phyloP scores from a whole-genome alignment of 164 flowering plant genomes.

The Dillenia suffruticosa region DNA sequence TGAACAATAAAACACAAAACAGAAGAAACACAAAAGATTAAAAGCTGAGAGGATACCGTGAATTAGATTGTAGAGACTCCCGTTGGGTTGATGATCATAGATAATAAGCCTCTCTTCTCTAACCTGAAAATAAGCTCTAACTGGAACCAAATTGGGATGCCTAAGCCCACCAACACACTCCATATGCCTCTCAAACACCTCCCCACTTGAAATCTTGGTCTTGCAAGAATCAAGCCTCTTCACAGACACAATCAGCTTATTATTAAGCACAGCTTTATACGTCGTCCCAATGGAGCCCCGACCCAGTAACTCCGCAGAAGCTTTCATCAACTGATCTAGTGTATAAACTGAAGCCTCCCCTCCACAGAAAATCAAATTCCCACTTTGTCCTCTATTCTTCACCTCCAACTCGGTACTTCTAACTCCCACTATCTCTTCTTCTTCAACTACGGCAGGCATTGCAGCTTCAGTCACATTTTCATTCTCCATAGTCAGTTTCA shows the following conservation, averaged over 20 bases:
- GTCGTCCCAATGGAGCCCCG: conserved; percentile 80
- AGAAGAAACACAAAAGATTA: no score
- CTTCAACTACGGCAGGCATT: conserved; percentile 38
- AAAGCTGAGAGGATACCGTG: conserved; percentile 48
- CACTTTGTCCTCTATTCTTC: conserved; percentile 60
- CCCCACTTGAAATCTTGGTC: conserved; percentile 34
- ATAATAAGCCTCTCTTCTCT: conserved; percentile 80
- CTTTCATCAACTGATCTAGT: conserved; percentile 90
- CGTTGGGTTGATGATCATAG: conserved; percentile 85
- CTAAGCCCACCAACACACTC: conserved; percentile 70
- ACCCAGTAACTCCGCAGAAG: conserved; percentile 89
- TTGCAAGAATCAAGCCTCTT: conserved; percentile 68
- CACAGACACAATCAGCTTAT: conserved; percentile 67
- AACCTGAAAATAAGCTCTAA: conserved; percentile 86
- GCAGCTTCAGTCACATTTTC: conserved; percentile 23
- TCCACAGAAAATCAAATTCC: conserved; percentile 77
- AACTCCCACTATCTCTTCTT: conserved; percentile 31
- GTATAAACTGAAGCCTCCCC: conserved; percentile 68
- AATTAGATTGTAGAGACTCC: conserved; percentile 82
- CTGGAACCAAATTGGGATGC: conserved; percentile 88
- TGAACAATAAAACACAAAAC: no score
- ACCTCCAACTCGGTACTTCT: conserved; percentile 34
- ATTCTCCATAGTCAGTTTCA: conserved; percentile 11
- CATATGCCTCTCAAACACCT: conserved; percentile 72
- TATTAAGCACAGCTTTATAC: conserved; percentile 88